phyloP scores from a whole-genome alignment of 352 stramenopile species.

The Pelagophyceae sp. region DNA sequence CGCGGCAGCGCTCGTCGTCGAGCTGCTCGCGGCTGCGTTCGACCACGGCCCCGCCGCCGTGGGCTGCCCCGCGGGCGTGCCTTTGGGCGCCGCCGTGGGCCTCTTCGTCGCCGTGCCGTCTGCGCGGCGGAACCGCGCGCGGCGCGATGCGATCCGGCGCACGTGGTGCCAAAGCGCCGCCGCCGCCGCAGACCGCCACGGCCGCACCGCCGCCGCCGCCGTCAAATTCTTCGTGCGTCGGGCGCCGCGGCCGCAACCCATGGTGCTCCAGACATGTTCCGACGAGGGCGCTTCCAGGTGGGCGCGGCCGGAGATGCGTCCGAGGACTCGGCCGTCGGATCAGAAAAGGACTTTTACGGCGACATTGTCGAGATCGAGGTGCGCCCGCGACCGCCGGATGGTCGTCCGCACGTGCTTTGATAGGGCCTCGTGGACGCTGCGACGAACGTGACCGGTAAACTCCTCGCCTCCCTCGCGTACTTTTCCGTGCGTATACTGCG shows the following conservation, averaged over 20 bases:
- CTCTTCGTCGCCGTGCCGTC: slow-evolving; percentile 4
- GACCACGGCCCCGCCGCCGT: not conserved
- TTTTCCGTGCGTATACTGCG: no score
- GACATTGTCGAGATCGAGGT: not conserved
- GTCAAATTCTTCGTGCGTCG: slow-evolving; percentile 8
- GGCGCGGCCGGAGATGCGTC: not conserved
- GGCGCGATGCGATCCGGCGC: not conserved
- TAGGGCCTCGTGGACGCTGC: not conserved
- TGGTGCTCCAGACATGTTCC: no score
- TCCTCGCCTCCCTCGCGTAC: not conserved
- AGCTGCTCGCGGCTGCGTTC: not conserved
- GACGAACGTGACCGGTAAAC: slow-evolving; percentile 18
- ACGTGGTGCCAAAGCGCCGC: slow-evolving; percentile 6
- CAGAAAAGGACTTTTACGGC: not conserved
- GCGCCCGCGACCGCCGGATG: no score
- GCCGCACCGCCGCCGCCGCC: not conserved
- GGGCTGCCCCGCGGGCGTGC: not conserved
- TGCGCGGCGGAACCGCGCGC: not conserved
- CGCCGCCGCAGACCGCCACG: not conserved
- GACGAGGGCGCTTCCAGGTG: no score
- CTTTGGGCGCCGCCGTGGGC: not conserved
- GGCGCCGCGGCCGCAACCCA: no score
- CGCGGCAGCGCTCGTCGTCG: slow-evolving; percentile 4
- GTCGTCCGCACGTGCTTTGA: no score
- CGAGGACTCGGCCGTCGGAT: not conserved